These are phyloP conservation scores for Massariosphaeria phaeospora DNA, from an alignment of 495 filamentous ascomycete species.

Conservation along the genomic window DNA sequence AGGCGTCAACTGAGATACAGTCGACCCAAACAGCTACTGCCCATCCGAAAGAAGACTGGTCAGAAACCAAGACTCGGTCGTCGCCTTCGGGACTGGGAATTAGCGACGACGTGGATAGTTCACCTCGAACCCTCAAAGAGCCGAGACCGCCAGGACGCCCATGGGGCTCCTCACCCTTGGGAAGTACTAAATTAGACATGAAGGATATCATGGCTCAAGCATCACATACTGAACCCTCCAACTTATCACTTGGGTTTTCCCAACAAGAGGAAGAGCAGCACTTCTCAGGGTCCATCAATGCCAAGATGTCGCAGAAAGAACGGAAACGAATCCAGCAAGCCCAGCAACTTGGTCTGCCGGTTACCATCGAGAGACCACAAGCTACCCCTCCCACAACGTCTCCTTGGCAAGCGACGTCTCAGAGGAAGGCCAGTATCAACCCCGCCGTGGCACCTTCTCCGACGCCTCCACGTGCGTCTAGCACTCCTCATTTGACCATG, in stretches of 20 bases:
- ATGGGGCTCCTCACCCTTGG: constrained; percentile 58
- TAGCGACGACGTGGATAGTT: neutral
- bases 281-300: constrained; percentile 30
- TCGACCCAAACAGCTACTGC: constrained; percentile 12
- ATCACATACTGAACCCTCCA: constrained; percentile 57
- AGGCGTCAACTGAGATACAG: neutral
- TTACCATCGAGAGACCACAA: constrained; percentile 37
- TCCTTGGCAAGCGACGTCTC: constrained; percentile 62
- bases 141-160: constrained; percentile 41
- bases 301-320: constrained; percentile 82
- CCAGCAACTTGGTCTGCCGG: constrained; percentile 46
- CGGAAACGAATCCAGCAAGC: constrained; percentile 67
- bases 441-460: constrained; percentile 24
- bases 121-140: constrained; percentile 6
- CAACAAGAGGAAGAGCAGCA: constrained; percentile 38
- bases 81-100: constrained; percentile 1
- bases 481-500: constrained; percentile 55
- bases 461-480: constrained; percentile 26
- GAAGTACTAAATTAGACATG: constrained; percentile 64
- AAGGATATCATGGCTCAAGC: constrained; percentile 82
- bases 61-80: constrained; percentile 6
- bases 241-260: constrained; percentile 66
- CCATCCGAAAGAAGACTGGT: constrained; percentile 20
- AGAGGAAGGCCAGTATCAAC: constrained; percentile 20
- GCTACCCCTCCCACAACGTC: constrained; percentile 48